phyloP scores from a whole-genome alignment of 768 basidiomycete species.

The Termitomyces heimii region DNA sequence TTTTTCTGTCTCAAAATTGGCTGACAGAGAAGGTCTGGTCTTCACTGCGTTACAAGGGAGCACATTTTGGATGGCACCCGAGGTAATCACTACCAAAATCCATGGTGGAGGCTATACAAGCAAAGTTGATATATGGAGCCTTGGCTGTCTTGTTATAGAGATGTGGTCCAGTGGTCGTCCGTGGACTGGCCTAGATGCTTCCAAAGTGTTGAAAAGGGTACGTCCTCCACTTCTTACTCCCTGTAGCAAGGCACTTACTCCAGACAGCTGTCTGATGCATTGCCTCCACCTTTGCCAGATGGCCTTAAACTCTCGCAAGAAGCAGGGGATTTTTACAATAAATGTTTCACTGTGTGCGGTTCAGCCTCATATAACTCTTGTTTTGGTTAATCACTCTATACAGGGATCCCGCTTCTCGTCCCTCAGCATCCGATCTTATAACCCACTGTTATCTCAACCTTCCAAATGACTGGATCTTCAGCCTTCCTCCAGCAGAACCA shows the following conservation, averaged over 20 bases:
- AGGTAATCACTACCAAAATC: slow-evolving; percentile 79
- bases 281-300: slow-evolving; percentile 82
- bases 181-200: slow-evolving; percentile 83
- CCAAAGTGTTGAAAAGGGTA: slow-evolving; percentile 92
- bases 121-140: slow-evolving; percentile 97
- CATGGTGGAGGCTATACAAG: slow-evolving; percentile 74
- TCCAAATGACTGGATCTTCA: slow-evolving; percentile 67
- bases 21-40: slow-evolving; percentile 72
- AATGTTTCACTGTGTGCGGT: slow-evolving; percentile 78
- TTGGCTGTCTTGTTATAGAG: slow-evolving; percentile 94
- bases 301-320: slow-evolving; percentile 64
- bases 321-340: slow-evolving; percentile 77
- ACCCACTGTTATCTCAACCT: slow-evolving; percentile 70
- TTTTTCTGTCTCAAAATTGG: slow-evolving; percentile 93
- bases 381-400: background rate
- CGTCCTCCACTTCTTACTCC: slow-evolving; percentile 11
- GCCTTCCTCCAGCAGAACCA: slow-evolving; percentile 40
- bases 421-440: slow-evolving; percentile 68
- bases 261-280: slow-evolving; percentile 68
- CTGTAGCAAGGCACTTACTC: background rate
- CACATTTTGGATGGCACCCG: slow-evolving; percentile 99
- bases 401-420: slow-evolving; percentile 78
- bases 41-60: slow-evolving; percentile 96
- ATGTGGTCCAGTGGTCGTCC: slow-evolving; percentile 95
- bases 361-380: background rate